These are phyloP conservation scores for Saprolegnia diclina DNA, from an alignment of 352 stramenopile species.

Conservation along the genomic window DNA sequence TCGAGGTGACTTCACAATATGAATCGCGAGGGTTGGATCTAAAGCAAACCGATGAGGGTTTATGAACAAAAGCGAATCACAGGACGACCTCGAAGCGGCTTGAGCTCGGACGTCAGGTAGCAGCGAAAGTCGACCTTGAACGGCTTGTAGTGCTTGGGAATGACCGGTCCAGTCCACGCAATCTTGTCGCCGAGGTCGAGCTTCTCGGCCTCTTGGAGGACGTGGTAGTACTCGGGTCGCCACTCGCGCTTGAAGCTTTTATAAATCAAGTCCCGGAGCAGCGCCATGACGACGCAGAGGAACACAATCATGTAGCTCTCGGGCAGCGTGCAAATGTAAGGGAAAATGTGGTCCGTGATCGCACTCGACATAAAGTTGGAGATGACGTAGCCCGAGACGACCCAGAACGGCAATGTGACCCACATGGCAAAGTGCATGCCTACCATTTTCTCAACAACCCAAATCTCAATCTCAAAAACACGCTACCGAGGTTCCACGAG, in stretches of 20 bases:
- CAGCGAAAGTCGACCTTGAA: constrained; percentile 62
- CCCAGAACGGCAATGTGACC: constrained; percentile 71
- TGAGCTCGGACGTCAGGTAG: constrained; percentile 57
- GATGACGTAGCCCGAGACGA: constrained; percentile 57
- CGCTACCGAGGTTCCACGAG: constrained; percentile 70
- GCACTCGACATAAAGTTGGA: constrained; percentile 48
- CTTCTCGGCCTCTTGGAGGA: constrained; percentile 71
- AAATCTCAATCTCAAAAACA: constrained; percentile 7
- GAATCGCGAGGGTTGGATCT: constrained; percentile 9
- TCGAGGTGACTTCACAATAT: constrained; percentile 1
- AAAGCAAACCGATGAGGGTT: not conserved
- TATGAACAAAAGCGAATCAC: not conserved
- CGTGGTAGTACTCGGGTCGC: constrained; percentile 81
- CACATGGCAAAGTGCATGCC: constrained; percentile 40
- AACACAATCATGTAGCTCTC: constrained; percentile 81
- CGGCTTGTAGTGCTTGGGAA: constrained; percentile 46
- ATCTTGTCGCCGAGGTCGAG: constrained; percentile 37
- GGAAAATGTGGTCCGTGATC: constrained; percentile 64
- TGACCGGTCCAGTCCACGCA: constrained; percentile 55
- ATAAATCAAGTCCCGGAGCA: constrained; percentile 74
- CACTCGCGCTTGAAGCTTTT: constrained; percentile 84
- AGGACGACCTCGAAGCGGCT: constrained; percentile 11
- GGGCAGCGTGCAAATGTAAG: constrained; percentile 59
- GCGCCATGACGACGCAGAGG: constrained; percentile 58
- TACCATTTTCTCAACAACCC: not conserved